These are phyloP conservation scores for Dictyostelium firmibasis DNA, from an alignment of 78 protist genomes.

Conservation along the genomic window DNA sequence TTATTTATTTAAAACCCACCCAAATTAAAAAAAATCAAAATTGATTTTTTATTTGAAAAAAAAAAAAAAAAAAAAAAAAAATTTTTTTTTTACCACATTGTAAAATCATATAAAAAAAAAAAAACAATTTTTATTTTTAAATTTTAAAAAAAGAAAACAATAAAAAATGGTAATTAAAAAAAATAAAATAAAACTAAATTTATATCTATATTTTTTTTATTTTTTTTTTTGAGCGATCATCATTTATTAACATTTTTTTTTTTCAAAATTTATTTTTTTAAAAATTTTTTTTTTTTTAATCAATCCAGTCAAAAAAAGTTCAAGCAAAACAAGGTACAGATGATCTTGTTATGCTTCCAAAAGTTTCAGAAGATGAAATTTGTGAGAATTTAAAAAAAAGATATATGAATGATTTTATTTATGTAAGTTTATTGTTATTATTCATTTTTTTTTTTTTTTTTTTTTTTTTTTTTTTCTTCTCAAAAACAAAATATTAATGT, in stretches of 20 bases:
- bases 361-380: slow-evolving; percentile 85
- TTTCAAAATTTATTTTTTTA: not conserved
- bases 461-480: not conserved
- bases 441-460: not conserved
- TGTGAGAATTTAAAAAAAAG: slow-evolving; percentile 87
- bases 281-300: not conserved
- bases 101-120: not conserved
- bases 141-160: not conserved
- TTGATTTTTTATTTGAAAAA: not conserved
- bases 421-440: slow-evolving; percentile 52
- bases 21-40: not conserved
- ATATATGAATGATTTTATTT: slow-evolving; percentile 87
- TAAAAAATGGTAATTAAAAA: not conserved
- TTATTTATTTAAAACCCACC: not conserved
- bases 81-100: not conserved
- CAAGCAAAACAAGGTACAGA: slow-evolving; percentile 90
- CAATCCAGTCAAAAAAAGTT: slow-evolving; percentile 75
- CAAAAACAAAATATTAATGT: too few species aligned
- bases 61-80: not conserved
- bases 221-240: too few species aligned
- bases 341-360: slow-evolving; percentile 90
- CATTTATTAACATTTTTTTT: not conserved
- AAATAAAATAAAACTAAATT: not conserved
- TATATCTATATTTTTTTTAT: not conserved
- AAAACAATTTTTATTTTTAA: not conserved